Evolutionary conservation across 2,329 filamentous ascomycete genomes (phyloP), one percentile per base, ranked within the genome.

Genomic region (Cercospora citrullina): DNA sequence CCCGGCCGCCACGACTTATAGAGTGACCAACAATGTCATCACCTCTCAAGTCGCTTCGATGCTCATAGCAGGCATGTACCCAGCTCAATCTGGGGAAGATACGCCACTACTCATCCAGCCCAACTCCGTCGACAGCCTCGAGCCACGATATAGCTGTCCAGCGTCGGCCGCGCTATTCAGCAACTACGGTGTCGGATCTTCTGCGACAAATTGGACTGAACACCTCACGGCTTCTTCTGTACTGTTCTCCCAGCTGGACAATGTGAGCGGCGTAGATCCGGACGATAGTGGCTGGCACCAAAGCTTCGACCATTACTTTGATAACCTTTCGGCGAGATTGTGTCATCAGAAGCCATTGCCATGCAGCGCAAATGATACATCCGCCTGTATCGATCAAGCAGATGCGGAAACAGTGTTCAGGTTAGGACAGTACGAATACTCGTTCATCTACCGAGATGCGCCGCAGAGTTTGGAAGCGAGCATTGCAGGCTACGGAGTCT

Each of bases 1-100:
- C 31, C 72, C 79, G 12, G 76, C 84, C 30, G 82, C 81, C 16
- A 83, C 91, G 36, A 79, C 79, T 60, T 94, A 90, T 78, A 86
- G 91, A 63, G 91, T 94, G 10, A 94, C 92, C 0, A 91, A 91
- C 77, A 95, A 95, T 79, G 84, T 89, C 61, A 94, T 96, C 75
- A 95, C 92, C 2, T 90, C 87, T 74, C 90, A 95, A 79, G 91
- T 94, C 16, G 91, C 90, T 10, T 87, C 89, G 65, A 92, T 92
- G 87, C 78, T 94, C 6, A 84, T 93, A 64, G 82, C 85, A 65
- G 92, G 90, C 66, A 92, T 93, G 88, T 91, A 87, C 79, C 80
- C 80, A 0, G 78, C 70, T 14, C 73, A 72, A 9, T 71, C 73
- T 5, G 36, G 72, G 23, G 65, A 71, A 18, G 68, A 76, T 18